Percentiles rank a stretch among this genome's conserved stretches.
These are phyloP conservation scores for Allium sativum DNA, from an alignment of 106 monocot species.

Conservation along the genomic window DNA sequence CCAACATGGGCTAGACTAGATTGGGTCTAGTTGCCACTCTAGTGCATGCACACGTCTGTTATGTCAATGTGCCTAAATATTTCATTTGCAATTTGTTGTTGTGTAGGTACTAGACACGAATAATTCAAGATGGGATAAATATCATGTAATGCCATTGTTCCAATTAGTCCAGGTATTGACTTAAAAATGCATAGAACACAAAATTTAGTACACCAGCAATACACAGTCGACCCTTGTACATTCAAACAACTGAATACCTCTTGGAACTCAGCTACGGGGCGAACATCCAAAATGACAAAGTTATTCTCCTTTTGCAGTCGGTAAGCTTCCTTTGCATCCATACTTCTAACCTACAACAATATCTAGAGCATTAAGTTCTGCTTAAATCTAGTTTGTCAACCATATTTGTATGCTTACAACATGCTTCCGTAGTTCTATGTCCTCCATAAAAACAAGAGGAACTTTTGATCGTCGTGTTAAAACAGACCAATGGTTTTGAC, in stretches of 20 bases:
- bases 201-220: too few relatives aligned
- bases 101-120: too few relatives aligned
- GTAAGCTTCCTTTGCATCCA: constrained; percentile 88
- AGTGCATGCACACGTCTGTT: neutral
- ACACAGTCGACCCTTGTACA: too few relatives aligned
- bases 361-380: neutral
- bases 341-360: constrained; percentile 63
- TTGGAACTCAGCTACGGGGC: constrained; percentile 85
- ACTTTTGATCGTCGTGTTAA: too few relatives aligned
- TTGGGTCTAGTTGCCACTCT: too few relatives aligned
- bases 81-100: too few relatives aligned
- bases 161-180: too few relatives aligned
- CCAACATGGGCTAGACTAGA: too few relatives aligned
- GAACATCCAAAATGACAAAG: constrained; percentile 89
- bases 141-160: too few relatives aligned
- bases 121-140: too few relatives aligned
- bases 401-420: neutral
- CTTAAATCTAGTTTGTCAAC: neutral
- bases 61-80: neutral
- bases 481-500: too few relatives aligned
- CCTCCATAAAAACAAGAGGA: neutral
- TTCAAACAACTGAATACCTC: constrained; percentile 37
- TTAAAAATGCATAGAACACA: too few relatives aligned
- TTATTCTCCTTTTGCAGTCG: constrained; percentile 91
- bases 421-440: neutral